Evolutionary conservation across 306 rosid species (phyloP), one percentile per base, ranked within the genome.

Genomic region (Cicer cuneatum): DNA sequence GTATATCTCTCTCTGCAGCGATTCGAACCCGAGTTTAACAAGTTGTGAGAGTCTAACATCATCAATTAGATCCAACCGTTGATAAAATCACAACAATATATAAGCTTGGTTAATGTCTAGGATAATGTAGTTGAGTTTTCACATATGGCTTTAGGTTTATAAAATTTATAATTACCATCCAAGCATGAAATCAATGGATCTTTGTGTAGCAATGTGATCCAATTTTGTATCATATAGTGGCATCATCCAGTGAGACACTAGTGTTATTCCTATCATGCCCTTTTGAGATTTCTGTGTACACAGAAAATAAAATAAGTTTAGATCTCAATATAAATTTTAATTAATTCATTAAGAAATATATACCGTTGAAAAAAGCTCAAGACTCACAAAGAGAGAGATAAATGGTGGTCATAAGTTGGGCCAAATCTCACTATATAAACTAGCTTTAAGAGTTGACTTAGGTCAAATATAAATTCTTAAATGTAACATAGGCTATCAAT

Each of bases 211-310:
- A 5, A 43, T 11, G 1, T 38, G 49, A 6, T 89, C 45, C 38
- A 37, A 43, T 47, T 52, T 47, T 11, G 72, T 35, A 10, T 83
- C 42, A 3, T 84, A 63, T 40, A 60, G 5, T 3, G 93, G 89
- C 56, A 81, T 79, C 47, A 76, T 15, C 90, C 93, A 89, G 9
- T 54, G 5, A 0, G 75, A 37, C 1, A 41, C 13, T 7, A 85
- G 15, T 2, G 89, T 53, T 61, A 89, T 85, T 19, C 89, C 88
- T 65, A 86, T 85, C 18, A 33, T 1, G 0, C 90, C 93, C 62
- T 85, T 86, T 48, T 86, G 93, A 54, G 45, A 35, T 16, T 41
- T 68, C 81, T 86, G 1, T 8, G 0, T 10, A 11, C 42, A 73
- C 24, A 14, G 57, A 7, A 58, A 47, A 62, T 39, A 39, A 38